Evolutionary conservation across 2,329 filamentous ascomycete genomes (phyloP), one percentile per base, ranked within the genome.

Genomic region (Ramichloridium luteum): DNA sequence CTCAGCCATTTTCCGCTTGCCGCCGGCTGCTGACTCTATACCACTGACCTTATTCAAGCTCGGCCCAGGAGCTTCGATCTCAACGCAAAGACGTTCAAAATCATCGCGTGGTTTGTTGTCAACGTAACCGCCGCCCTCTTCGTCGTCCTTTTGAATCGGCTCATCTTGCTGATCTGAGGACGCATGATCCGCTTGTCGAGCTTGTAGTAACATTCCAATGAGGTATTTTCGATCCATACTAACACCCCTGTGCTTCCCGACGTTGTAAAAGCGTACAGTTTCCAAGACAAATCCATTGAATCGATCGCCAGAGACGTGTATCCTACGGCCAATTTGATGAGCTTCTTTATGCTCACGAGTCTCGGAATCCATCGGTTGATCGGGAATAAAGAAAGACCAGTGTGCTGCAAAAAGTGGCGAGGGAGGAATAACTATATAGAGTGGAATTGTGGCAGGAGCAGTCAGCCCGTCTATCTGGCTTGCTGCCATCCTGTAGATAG

Each of bases 401-500:
- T 43, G 38, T 16, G 40, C 38, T 28, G 40, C 40, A 28, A 43
- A 41, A 23, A 43, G 38, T 4, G 40, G 33, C n/a, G 35, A 39
- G n/a, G 40, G 40, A 10, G 40, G 40, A 16, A 43, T 32, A 14
- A 41, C 27, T 14, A 43, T 30, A 30, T 43, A 39, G 14, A 43
- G 8, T 23, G n/a, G n/a, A n/a, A n/a, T n/a, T n/a, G n/a, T n/a
- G n/a, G n/a, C n/a, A n/a, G n/a, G n/a, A n/a, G n/a, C n/a, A n/a
- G n/a, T n/a, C n/a, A n/a, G n/a, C n/a, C n/a, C n/a, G n/a, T n/a
- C n/a, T n/a, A n/a, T n/a, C n/a, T n/a, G n/a, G n/a, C n/a, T n/a
- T n/a, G n/a, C n/a, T n/a, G n/a, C n/a, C n/a, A n/a, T n/a, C n/a
- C n/a, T n/a, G n/a, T n/a, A n/a, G n/a, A n/a, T n/a, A n/a, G n/a